Evolutionary conservation across 2,329 filamentous ascomycete genomes (phyloP).

Genomic region (Orbilia brochopaga): DNA sequence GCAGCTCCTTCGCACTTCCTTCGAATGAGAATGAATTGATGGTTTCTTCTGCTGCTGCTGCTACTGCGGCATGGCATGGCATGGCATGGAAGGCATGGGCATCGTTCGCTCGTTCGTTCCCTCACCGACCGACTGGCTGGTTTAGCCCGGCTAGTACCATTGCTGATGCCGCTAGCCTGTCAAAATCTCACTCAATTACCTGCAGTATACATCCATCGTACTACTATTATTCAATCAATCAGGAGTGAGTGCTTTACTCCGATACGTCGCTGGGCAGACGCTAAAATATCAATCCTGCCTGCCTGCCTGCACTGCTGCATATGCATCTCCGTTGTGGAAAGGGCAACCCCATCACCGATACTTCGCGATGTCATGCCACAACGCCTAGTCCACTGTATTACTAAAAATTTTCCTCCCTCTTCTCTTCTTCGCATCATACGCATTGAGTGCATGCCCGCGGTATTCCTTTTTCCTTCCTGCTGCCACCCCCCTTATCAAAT

Average conservation of each 20-base stretch:
- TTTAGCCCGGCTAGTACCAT: too few species aligned
- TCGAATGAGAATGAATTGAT: neutral
- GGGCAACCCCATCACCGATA: slow-evolving; percentile 8
- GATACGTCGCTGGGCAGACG: neutral
- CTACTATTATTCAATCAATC: neutral
- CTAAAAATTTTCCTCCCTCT: neutral
- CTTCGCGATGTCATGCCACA: slow-evolving; percentile 5
- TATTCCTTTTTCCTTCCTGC: neutral
- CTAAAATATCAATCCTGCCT: too few species aligned
- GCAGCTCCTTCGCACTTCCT: neutral
- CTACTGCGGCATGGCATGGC: too few species aligned
- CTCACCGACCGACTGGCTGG: too few species aligned
- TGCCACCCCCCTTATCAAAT: slow-evolving; percentile 1
- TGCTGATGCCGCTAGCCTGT: too few species aligned
- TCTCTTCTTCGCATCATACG: too few species aligned
- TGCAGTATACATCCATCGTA: too few species aligned
- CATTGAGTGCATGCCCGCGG: too few species aligned
- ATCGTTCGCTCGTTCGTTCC: too few species aligned
- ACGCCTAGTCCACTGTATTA: neutral
- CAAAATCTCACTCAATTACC: too few species aligned
- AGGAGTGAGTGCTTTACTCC: neutral
- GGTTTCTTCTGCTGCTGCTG: too few species aligned
- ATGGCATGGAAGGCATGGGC: too few species aligned
- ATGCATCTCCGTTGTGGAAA: slow-evolving; percentile 35
- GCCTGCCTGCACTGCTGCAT: slow-evolving; percentile 34